phyloP scores from a whole-genome alignment of 2,329 filamentous ascomycete species.

The Helotiales sp. region DNA sequence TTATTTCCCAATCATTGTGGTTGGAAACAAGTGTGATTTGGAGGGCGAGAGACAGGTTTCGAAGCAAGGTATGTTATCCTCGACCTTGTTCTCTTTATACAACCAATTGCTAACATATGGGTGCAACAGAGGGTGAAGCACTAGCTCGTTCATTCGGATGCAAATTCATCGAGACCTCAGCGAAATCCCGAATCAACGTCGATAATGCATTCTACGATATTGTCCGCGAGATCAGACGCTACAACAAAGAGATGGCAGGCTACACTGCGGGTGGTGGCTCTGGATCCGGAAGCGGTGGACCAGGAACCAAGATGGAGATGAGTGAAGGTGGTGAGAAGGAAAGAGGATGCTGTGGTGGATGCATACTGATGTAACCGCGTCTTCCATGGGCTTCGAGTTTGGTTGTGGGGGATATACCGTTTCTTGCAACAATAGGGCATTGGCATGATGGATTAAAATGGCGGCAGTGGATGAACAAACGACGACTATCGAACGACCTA shows the following conservation, averaged over 20 bases:
- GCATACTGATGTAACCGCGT: slow-evolving; percentile 75
- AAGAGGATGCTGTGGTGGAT: slow-evolving; percentile 78
- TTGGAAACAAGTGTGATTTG: slow-evolving; percentile 99
- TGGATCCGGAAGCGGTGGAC: slow-evolving; percentile 59
- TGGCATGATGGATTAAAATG: background rate
- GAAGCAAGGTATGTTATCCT: slow-evolving; percentile 71
- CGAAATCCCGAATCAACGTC: slow-evolving; percentile 96
- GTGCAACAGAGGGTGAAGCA: slow-evolving; percentile 75
- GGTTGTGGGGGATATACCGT: background rate
- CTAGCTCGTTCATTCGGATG: slow-evolving; percentile 87
- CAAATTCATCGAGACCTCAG: slow-evolving; percentile 99
- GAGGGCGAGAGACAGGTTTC: slow-evolving; percentile 89
- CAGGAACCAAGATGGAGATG: slow-evolving; percentile 71
- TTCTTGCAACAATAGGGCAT: background rate
- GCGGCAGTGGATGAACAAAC: background rate
- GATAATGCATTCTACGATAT: slow-evolving; percentile 99
- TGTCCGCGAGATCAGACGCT: slow-evolving; percentile 94
- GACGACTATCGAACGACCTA: background rate
- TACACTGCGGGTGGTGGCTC: slow-evolving; percentile 71
- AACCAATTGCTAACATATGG: background rate
- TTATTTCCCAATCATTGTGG: slow-evolving; percentile 98
- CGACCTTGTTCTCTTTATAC: background rate
- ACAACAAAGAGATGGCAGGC: slow-evolving; percentile 97
- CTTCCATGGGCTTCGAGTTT: background rate
- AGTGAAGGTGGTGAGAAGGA: slow-evolving; percentile 65